phyloP scores from a whole-genome alignment of 805 yeast species.

The Cyberlindnera saturnus region DNA sequence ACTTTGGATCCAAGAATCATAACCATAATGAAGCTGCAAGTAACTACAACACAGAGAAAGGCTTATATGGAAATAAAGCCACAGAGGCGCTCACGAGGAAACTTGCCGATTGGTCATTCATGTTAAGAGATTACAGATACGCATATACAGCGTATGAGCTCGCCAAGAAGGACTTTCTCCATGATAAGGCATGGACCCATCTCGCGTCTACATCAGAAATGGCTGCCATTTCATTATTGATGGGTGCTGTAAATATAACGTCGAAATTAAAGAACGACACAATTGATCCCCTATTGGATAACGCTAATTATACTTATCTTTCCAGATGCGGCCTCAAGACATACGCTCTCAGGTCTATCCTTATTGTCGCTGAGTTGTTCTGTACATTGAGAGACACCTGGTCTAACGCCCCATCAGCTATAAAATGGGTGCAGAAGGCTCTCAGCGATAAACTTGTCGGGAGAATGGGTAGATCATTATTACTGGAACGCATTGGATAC shows the following conservation, averaged over 20 bases:
- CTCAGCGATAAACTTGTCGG: slow-evolving; percentile 40
- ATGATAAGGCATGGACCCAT: slow-evolving; percentile 75
- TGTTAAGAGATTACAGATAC: slow-evolving; percentile 81
- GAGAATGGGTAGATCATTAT: slow-evolving; percentile 40
- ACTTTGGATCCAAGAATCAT: slow-evolving; percentile 31
- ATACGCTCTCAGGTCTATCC: slow-evolving; percentile 61
- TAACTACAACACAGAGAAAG: slow-evolving; percentile 44
- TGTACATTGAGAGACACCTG: slow-evolving; percentile 35
- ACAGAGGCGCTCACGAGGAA: slow-evolving; percentile 73
- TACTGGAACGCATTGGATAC: slow-evolving; percentile 48
- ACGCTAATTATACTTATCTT: slow-evolving; percentile 66
- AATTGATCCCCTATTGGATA: slow-evolving; percentile 46
- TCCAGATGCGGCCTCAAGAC: slow-evolving; percentile 66
- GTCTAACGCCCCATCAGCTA: slow-evolving; percentile 36
- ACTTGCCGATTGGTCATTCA: slow-evolving; percentile 88
- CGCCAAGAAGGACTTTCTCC: slow-evolving; percentile 67
- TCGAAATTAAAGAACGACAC: slow-evolving; percentile 38
- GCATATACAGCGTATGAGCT: slow-evolving; percentile 82
- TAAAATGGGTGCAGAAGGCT: slow-evolving; percentile 40
- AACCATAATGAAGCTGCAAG: slow-evolving; percentile 20
- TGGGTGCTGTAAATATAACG: slow-evolving; percentile 44
- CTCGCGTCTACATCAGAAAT: slow-evolving; percentile 86
- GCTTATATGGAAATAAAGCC: slow-evolving; percentile 54
- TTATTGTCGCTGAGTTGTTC: slow-evolving; percentile 68
- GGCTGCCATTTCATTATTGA: slow-evolving; percentile 66